phyloP scores from a whole-genome alignment of 169 alveolate species.

The Ichthyophthirius multifiliis region DNA sequence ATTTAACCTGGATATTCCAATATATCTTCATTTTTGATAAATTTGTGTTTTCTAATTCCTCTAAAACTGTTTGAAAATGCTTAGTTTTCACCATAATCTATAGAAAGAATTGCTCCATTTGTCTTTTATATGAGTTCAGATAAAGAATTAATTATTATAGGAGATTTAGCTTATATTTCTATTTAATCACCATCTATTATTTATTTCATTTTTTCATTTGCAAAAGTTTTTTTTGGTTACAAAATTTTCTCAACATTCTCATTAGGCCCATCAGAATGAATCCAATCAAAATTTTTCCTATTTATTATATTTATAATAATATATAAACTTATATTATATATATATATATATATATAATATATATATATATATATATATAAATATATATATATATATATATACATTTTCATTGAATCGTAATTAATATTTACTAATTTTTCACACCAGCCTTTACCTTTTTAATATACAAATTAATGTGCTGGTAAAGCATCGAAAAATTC shows the following conservation, averaged over 20 bases:
- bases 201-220: slow-evolving; percentile 40
- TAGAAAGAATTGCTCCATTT: slow-evolving; percentile 29
- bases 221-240: slow-evolving; percentile 62
- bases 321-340: too few relatives aligned
- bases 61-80: slow-evolving; percentile 63
- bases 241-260: slow-evolving; percentile 52
- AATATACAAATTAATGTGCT: slow-evolving; percentile 52
- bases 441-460: slow-evolving; percentile 50
- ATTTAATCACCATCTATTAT: slow-evolving; percentile 63
- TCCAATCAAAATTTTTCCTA: slow-evolving; percentile 16
- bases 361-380: background rate
- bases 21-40: slow-evolving; percentile 41
- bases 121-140: slow-evolving; percentile 31
- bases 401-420: background rate
- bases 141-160: slow-evolving; percentile 18
- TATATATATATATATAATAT: background rate
- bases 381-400: background rate
- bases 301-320: too few relatives aligned
- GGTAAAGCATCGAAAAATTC: slow-evolving; percentile 83
- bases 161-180: slow-evolving; percentile 57
- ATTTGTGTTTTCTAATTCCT: slow-evolving; percentile 71
- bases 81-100: slow-evolving; percentile 80
- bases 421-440: slow-evolving; percentile 44
- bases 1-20: slow-evolving; percentile 68
- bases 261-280: slow-evolving; percentile 32